Conservation (phyloP, 176 grass and related monocot genomes). For the Ananas comosus region DNA sequence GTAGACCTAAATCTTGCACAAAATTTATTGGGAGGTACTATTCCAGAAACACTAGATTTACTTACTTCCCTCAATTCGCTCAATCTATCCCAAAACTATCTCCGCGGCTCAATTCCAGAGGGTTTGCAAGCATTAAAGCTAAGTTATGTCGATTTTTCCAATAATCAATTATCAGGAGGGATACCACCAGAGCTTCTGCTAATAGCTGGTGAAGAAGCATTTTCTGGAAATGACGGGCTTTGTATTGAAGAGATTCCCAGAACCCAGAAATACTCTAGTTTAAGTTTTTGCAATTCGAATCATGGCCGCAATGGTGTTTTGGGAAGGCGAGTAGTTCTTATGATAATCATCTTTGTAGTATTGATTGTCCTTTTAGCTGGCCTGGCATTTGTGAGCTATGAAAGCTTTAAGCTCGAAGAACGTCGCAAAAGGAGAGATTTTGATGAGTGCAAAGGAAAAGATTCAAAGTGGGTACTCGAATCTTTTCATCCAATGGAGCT, state of each 20-base stretch:
- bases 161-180: conserved; percentile 76
- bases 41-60: conserved; percentile 43
- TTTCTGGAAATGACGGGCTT: conserved; percentile 55
- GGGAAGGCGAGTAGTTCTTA: conserved; percentile 24
- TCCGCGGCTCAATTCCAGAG: conserved; percentile 64
- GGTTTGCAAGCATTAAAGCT: conserved; percentile 55
- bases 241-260: conserved; percentile 38
- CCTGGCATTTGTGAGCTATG: conserved; percentile 51
- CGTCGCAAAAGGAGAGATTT: conserved; percentile 29
- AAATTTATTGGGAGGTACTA: conserved; percentile 52
- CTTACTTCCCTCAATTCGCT: conserved; percentile 54
- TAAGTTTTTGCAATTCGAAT: conserved; percentile 47
- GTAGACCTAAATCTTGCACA: conserved; percentile 68
- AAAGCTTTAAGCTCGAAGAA: conserved; percentile 67
- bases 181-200: conserved; percentile 55
- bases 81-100: conserved; percentile 73
- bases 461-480: conserved; percentile 50
- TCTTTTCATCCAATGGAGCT: conserved; percentile 52
- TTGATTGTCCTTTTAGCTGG: conserved; percentile 43
- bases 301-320: conserved; percentile 26
- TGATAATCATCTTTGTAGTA: conserved; percentile 37
- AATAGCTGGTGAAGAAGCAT: conserved; percentile 65
- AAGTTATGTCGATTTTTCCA: conserved; percentile 66
- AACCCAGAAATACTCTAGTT: conserved; percentile 33
- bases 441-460: conserved; percentile 26